A percentile compares a stretch with the other conserved stretches of the same genome.
phyloP scores from a whole-genome alignment of 805 yeast genomes.

The Candida coleopterorum region DNA sequence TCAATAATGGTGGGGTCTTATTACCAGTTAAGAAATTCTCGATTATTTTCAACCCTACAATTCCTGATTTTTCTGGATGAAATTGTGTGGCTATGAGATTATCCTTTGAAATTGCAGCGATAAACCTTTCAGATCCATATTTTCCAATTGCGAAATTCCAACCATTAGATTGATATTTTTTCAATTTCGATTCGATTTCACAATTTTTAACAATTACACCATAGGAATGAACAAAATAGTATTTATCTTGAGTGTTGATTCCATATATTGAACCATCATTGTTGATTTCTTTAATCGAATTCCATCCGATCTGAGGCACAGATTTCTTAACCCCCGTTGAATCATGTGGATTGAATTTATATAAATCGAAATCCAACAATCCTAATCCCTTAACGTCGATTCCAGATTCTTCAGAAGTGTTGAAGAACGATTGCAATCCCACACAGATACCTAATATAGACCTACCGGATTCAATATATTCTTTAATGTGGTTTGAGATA shows the following conservation, averaged over 20 bases:
- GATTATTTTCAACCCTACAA: slow-evolving; percentile 78
- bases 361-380: slow-evolving; percentile 41
- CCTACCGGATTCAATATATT: slow-evolving; percentile 70
- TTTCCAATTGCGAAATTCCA: slow-evolving; percentile 73
- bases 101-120: slow-evolving; percentile 74
- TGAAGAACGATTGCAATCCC: slow-evolving; percentile 84
- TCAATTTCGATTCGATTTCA: slow-evolving; percentile 16
- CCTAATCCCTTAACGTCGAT: slow-evolving; percentile 42
- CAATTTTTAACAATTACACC: slow-evolving; percentile 59
- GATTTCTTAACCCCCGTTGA: slow-evolving; percentile 50
- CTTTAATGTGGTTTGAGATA: slow-evolving; percentile 59
- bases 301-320: slow-evolving; percentile 99
- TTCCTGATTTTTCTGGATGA: slow-evolving; percentile 98
- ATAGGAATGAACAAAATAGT: slow-evolving; percentile 93
- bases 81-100: slow-evolving; percentile 94
- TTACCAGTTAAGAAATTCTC: slow-evolving; percentile 58
- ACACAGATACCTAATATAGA: slow-evolving; percentile 97
- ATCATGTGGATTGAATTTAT: slow-evolving; percentile 50
- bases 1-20: slow-evolving; percentile 19
- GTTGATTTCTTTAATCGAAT: slow-evolving; percentile 37
- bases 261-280: slow-evolving; percentile 46
- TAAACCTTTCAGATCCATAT: slow-evolving; percentile 74
- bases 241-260: slow-evolving; percentile 62
- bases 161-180: slow-evolving; percentile 21
- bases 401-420: slow-evolving; percentile 67